Conservation (phyloP, 2,329 filamentous ascomycete species). For the Neoscytalidium dimidiatum region DNA sequence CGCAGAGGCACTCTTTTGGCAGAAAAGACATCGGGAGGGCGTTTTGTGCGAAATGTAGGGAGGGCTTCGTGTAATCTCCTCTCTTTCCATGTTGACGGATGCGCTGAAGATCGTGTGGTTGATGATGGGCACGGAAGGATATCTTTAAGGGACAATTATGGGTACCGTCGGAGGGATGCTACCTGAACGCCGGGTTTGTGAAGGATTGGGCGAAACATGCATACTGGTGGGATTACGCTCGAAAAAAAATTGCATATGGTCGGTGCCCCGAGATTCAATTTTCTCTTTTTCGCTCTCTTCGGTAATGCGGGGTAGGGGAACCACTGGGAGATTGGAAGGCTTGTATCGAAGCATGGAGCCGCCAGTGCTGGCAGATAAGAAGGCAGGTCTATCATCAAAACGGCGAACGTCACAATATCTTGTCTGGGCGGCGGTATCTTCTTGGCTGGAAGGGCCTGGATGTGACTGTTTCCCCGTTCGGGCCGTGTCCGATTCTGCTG, state of each 20-base stretch:
- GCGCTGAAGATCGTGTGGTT: not conserved
- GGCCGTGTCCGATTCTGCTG: too few species aligned
- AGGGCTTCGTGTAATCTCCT: not conserved
- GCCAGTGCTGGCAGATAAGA: not conserved
- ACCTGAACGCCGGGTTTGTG: too few species aligned
- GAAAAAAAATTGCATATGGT: constrained; percentile 10
- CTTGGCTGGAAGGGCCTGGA: too few species aligned
- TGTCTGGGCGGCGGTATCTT: too few species aligned
- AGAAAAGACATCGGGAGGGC: not conserved
- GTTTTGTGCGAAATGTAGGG: not conserved
- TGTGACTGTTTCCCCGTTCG: too few species aligned
- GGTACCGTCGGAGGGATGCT: too few species aligned
- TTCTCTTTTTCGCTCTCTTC: not conserved
- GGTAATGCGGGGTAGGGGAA: not conserved
- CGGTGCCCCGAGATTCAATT: not conserved
- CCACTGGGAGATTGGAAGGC: not conserved
- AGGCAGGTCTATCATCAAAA: not conserved
- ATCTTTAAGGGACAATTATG: too few species aligned
- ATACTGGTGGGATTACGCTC: not conserved
- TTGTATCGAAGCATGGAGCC: too few species aligned
- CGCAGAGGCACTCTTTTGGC: not conserved
- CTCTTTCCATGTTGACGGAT: not conserved
- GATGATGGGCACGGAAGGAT: not conserved
- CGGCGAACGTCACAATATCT: not conserved
- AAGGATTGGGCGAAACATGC: too few species aligned